phyloP scores from a whole-genome alignment of 2,329 filamentous ascomycete genomes.

The Ophiostoma piceae region DNA sequence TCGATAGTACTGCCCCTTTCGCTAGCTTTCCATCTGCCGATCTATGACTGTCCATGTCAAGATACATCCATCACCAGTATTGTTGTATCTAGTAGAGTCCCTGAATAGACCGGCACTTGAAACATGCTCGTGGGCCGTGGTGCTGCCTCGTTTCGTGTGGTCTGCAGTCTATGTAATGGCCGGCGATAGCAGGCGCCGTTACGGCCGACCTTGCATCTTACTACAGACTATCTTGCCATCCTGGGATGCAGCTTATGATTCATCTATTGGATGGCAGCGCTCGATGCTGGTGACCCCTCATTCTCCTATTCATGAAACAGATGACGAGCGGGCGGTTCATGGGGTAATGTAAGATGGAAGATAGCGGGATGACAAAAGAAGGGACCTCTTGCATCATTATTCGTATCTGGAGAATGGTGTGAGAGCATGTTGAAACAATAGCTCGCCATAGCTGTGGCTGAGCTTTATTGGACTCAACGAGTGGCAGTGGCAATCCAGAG shows the following conservation, averaged over 20 bases:
- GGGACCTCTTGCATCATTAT: not conserved
- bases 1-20: not conserved
- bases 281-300: not conserved
- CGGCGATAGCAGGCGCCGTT: not conserved
- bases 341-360: not conserved
- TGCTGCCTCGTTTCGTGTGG: conserved; percentile 1
- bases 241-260: not conserved
- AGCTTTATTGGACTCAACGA: not conserved
- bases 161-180: not conserved
- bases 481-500: not conserved
- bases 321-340: not conserved
- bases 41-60: not conserved
- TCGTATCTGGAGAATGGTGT: not conserved
- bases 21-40: conserved; percentile 1
- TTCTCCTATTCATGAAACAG: not conserved
- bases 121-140: not conserved
- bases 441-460: not conserved
- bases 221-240: not conserved
- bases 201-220: not conserved
- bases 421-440: not conserved
- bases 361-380: not conserved
- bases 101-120: not conserved
- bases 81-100: not conserved
- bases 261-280: not conserved
- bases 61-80: not conserved